phyloP scores from a whole-genome alignment of 164 flowering plant species.

The Hamamelis virginiana region DNA sequence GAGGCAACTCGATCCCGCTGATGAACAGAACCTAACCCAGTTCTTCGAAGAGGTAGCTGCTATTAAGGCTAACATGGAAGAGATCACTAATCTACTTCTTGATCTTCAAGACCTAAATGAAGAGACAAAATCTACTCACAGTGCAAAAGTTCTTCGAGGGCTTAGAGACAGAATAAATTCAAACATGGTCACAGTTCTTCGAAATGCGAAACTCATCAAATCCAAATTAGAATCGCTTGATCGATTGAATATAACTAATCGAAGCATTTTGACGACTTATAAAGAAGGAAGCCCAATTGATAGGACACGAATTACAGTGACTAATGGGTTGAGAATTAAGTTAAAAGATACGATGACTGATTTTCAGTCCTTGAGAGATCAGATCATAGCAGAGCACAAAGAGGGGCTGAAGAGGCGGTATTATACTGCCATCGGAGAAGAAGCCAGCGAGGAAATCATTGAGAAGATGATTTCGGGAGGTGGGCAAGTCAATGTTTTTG shows the following conservation, averaged over 20 bases:
- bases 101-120: too few relatives aligned
- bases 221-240: too few relatives aligned
- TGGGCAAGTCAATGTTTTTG: slow-evolving; percentile 16
- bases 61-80: slow-evolving; percentile 27
- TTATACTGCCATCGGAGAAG: slow-evolving; percentile 23
- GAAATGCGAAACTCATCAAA: slow-evolving; percentile 24
- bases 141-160: slow-evolving; percentile 21
- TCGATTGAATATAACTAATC: slow-evolving; percentile 22
- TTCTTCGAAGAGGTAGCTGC: slow-evolving; percentile 19
- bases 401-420: slow-evolving; percentile 26
- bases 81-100: slow-evolving; percentile 21
- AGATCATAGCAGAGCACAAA: slow-evolving; percentile 24
- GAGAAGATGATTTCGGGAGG: slow-evolving; percentile 23
- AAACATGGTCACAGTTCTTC: slow-evolving; percentile 27
- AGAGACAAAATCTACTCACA: slow-evolving; percentile 22
- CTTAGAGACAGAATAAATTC: slow-evolving; percentile 28
- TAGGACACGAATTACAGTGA: too few relatives aligned
- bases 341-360: too few relatives aligned
- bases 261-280: neutral
- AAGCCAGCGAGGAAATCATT: slow-evolving; percentile 24
- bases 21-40: slow-evolving; percentile 15
- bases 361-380: slow-evolving; percentile 26
- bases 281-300: too few relatives aligned
- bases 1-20: slow-evolving; percentile 16
- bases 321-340: too few relatives aligned